A percentile compares a stretch with the other conserved stretches of the same genome.
phyloP scores from a whole-genome alignment of 2,329 filamentous ascomycete species.

The Pestalotiopsis sp. region DNA sequence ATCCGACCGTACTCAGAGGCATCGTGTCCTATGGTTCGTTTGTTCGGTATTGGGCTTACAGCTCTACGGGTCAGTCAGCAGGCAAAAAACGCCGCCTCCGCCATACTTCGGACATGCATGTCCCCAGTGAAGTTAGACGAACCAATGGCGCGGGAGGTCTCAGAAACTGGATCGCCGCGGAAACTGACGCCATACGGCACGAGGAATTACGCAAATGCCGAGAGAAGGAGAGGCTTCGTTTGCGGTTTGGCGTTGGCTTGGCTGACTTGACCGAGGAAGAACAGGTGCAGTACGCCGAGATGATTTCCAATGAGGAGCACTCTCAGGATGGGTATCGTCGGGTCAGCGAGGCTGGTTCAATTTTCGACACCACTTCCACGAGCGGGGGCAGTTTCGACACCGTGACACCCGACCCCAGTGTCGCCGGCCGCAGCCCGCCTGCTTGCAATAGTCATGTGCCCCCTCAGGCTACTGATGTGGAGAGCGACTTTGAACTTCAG shows the following conservation, averaged over 20 bases:
- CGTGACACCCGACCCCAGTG: slow-evolving; percentile 58
- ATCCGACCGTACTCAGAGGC: slow-evolving; percentile 82
- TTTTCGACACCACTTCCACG: slow-evolving; percentile 40
- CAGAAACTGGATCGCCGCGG: slow-evolving; percentile 82
- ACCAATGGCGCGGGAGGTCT: slow-evolving; percentile 66
- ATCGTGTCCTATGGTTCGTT: slow-evolving; percentile 86
- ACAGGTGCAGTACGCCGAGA: slow-evolving; percentile 64
- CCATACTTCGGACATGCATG: slow-evolving; percentile 60
- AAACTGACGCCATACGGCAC: slow-evolving; percentile 76
- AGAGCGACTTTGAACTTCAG: slow-evolving; percentile 61
- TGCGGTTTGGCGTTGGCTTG: slow-evolving; percentile 83
- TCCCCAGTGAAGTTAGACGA: slow-evolving; percentile 50
- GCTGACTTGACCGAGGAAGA: slow-evolving; percentile 68
- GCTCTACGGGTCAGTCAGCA: slow-evolving; percentile 75
- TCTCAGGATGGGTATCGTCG: slow-evolving; percentile 60
- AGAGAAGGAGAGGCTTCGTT: slow-evolving; percentile 71
- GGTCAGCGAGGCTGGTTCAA: slow-evolving; percentile 52
- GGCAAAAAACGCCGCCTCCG: slow-evolving; percentile 79
- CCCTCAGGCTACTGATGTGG: slow-evolving; percentile 39
- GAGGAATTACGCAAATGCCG: slow-evolving; percentile 70
- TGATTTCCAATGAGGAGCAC: slow-evolving; percentile 65
- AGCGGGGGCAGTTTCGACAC: slow-evolving; percentile 43
- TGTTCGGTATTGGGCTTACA: slow-evolving; percentile 92
- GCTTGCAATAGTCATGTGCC: slow-evolving; percentile 25
- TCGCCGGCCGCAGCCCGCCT: slow-evolving; percentile 42